Percentiles rank a stretch among this genome's conserved stretches.
Evolutionary conservation across 208 protist genomes (phyloP).

Genomic region (Naegleria gruberi): DNA sequence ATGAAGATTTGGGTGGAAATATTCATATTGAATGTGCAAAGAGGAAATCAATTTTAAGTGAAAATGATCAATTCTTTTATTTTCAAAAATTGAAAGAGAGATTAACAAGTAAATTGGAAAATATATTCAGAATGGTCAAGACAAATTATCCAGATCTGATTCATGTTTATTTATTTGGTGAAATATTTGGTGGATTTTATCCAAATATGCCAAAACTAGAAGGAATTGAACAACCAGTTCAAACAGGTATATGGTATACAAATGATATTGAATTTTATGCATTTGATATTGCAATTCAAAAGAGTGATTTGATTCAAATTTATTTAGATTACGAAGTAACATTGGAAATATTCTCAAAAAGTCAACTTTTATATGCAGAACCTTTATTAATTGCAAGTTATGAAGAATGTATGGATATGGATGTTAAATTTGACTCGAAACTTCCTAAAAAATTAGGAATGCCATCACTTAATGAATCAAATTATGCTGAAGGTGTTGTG

Average conservation of each 20-base stretch:
- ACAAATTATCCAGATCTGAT: neutral
- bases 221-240: neutral
- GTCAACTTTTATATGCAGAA: neutral
- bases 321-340: neutral
- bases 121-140: neutral
- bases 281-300: conserved; percentile 1
- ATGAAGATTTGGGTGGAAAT: neutral
- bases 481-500: conserved; percentile 7
- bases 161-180: neutral
- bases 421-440: neutral
- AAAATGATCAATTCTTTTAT: neutral
- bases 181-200: conserved; percentile 19
- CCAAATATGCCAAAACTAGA: neutral
- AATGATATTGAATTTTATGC: conserved; percentile 15
- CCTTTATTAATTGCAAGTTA: neutral
- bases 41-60: neutral
- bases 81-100: neutral
- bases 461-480: neutral
- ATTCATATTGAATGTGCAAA: neutral
- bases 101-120: neutral
- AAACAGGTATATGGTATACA: neutral
- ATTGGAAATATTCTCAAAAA: neutral
- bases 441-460: neutral
- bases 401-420: neutral
- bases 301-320: neutral